A percentile compares a stretch with the other conserved stretches of the same genome.
Evolutionary conservation across 2,329 filamentous ascomycete species (phyloP).

Genomic region (Verticillium nubilum): DNA sequence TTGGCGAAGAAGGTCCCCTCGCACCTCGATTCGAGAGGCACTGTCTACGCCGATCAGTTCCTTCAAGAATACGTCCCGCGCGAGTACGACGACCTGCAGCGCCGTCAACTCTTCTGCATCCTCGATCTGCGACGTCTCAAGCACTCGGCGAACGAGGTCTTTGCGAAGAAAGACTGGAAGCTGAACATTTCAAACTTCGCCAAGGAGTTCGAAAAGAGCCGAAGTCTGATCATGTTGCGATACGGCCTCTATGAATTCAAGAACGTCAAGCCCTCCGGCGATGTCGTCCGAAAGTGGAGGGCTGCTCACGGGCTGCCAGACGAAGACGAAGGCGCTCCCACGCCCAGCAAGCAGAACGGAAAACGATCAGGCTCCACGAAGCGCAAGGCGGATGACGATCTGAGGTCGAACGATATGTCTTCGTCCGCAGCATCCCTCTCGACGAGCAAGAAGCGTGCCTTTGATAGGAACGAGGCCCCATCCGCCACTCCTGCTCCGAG

Average conservation of each 20-base stretch:
- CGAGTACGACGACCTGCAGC: slow-evolving; percentile 53
- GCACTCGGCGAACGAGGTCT: slow-evolving; percentile 57
- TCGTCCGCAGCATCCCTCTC: slow-evolving; percentile 26
- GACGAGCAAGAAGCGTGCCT: slow-evolving; percentile 45
- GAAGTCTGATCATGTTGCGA: slow-evolving; percentile 54
- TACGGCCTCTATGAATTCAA: slow-evolving; percentile 60
- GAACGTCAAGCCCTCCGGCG: slow-evolving; percentile 53
- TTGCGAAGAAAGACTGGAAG: slow-evolving; percentile 56
- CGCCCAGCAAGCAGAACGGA: slow-evolving; percentile 25
- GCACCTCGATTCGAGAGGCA: slow-evolving; percentile 43
- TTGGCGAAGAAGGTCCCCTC: slow-evolving; percentile 49
- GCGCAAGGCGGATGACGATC: slow-evolving; percentile 52
- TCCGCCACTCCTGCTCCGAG: slow-evolving; percentile 25
- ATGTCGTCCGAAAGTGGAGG: slow-evolving; percentile 54
- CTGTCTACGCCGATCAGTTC: slow-evolving; percentile 56
- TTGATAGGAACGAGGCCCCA: slow-evolving; percentile 29
- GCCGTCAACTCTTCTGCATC: slow-evolving; percentile 58
- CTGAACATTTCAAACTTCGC: slow-evolving; percentile 58
- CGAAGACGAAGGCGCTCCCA: slow-evolving; percentile 34
- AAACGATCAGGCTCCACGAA: slow-evolving; percentile 34
- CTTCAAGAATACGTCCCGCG: slow-evolving; percentile 51
- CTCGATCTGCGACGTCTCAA: slow-evolving; percentile 57
- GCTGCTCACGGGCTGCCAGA: slow-evolving; percentile 49
- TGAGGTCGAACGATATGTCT: slow-evolving; percentile 29
- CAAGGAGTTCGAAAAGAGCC: slow-evolving; percentile 60